Base-by-base conservation (phyloP, 805 yeast genomes). In the Lachancea sp. region DNA sequence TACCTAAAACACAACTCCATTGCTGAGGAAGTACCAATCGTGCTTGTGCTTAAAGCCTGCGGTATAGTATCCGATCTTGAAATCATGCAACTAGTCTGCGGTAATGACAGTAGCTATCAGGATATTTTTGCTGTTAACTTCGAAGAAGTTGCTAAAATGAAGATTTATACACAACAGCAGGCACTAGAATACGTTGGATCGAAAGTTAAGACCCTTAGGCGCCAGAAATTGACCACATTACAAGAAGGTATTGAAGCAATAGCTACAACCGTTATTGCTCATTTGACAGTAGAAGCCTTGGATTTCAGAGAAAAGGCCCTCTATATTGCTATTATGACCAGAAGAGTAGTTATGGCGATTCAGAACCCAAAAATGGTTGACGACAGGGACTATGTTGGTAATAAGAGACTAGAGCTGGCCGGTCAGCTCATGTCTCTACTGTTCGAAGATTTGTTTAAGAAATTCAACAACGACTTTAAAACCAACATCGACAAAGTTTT, bases 321-420 rank as follows among this genome's bases (percentile, higher is more conserved):
- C 26, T 92, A 92, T 59, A 78, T 92, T 51, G 96, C 97, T 1
- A 79, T 87, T 65, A 92, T 92, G 98, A 84, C 98, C 1, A 77
- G 98, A 59, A 76, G 97, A 57, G 97, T 90, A 2, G 74, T 92
- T 17, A 86, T 87, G 94, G 86, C 98, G 4, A 86, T 92, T 80
- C 80, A 85, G 48, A 84, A 92, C 55, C 94, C 97, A 6, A 79
- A 80, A 50, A 80, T 87, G 81, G 95, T 92, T n/a, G 98, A 92
- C 57, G 98, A 92, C 64, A 79, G 97, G 65, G 98, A 92, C 68
- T 92, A 92, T 58, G 97, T 92, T 33, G 98, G 98, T 70, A 90
- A 90, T 67, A 92, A 92, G 64, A 83, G 98, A 66, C 71, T 92
- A 49, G 98, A 92, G 67, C 70, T 92, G 58, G 98, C 98, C 0